Base-by-base conservation (phyloP, 2,329 filamentous ascomycete genomes). In the Fusarium sp. region DNA sequence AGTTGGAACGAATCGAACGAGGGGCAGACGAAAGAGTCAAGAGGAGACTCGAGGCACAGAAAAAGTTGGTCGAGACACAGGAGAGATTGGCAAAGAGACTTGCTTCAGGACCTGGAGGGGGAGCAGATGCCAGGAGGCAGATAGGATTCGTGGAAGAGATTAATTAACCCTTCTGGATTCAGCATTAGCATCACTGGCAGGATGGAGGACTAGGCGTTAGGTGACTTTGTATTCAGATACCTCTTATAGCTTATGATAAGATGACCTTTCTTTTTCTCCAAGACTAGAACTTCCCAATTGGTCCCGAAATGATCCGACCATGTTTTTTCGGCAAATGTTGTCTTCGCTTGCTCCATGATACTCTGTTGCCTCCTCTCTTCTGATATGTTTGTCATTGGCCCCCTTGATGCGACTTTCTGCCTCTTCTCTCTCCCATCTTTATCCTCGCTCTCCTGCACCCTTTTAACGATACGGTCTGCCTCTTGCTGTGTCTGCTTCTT, bases 111-210 rank as follows among this genome's bases (percentile, higher is more conserved):
- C 73, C 78, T 3, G 63, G 66, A 23, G 72, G 67, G 10, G 63
- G 81, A 33, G 57, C 77, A n/a, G 63, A 81, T 41, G 58, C 77
- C 45, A 79, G 85, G 73, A 82, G 84, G 69, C 86, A 88, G 80
- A 86, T 89, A 80, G 88, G 88, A n/a, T 89, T 84, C 70, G 83
- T 90, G 37, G 85, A 85, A 52, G 87, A 89, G 80, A 64, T 88
- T 76, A 83, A 84, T 67, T 86, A 75, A 76, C 44, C 38, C 52
- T 55, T 41, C 37, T 18, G 7, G n/a, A 31, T 25, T 46, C 48
- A 51, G 25, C 23, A 59, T 67, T 49, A 35, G 39, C 38, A 42
- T 66, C 29, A 42, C 37, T 63, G 37, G 48, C 38, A 37, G 62
- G 48, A 63, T 60, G 1, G 44, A 42, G 37, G 37, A 55, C 18